Evolutionary conservation across 805 yeast genomes (phyloP), one percentile per base, ranked within the genome.

Genomic region (Ogataea populi-albae): DNA sequence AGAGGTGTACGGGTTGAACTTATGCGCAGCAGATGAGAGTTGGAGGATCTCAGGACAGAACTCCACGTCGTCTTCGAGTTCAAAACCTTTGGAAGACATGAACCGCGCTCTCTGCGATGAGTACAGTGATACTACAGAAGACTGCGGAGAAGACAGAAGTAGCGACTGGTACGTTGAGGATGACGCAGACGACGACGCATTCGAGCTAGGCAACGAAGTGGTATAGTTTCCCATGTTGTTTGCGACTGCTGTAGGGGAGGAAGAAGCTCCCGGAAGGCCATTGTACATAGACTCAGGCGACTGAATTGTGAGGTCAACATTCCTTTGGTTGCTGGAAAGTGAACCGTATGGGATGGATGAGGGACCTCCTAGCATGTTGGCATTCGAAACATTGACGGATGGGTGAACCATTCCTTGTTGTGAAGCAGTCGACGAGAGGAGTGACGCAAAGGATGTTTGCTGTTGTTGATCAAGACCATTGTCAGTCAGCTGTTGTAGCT

Each of bases 1-100:
- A 2, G 85, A 78, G 3, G 84, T 78, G 53, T 79, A 79, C 4
- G 86, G 86, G 54, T 80, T 79, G 61, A 79, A 80, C 55, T 71
- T 77, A 50, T 70, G 36, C 14, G 14, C 21, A 8, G 28, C 35
- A 3, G 35, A 26, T 9, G 42, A 17, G 12, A 34, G 23, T 12
- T 37, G 22, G 47, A 32, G 12, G 23, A 73, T 75, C 30, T 75
- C 81, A 2, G 84, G 84, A 47, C 84, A 77, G 44, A 77, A 77
- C 54, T 77, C 82, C 48, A 77, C 52, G 53, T 77, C 84, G 50
- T 77, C 84, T 49, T 77, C 83, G 6, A 69, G 47, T 40, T 77
- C 84, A 57, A 77, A 77, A 21, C 78, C 75, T 46, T 77, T 77
- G 16, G 79, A 73, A 20, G 72, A 66, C 61, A 74, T 73, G 50